These are phyloP conservation scores for Jackrogersella multiformis DNA, from an alignment of 495 filamentous ascomycete genomes.

Conservation along the genomic window DNA sequence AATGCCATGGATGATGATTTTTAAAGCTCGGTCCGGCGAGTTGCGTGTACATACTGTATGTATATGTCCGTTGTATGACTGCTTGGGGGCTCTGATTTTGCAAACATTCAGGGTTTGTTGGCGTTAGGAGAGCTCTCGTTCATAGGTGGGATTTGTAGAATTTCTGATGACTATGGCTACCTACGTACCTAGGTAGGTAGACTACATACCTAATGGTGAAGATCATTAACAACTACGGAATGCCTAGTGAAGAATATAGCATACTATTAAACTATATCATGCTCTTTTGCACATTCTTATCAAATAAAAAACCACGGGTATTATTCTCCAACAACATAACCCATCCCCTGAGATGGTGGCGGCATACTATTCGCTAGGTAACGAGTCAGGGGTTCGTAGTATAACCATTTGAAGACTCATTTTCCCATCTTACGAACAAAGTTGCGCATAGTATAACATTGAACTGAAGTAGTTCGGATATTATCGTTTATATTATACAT, in stretches of 20 bases:
- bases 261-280: background rate
- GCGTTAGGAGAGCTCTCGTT: conserved; percentile 4
- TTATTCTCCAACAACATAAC: background rate
- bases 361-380: conserved; percentile 2
- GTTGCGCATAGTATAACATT: background rate
- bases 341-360: background rate
- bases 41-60: background rate
- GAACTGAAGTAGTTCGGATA: background rate
- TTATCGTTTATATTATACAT: too few relatives aligned
- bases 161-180: conserved; percentile 11
- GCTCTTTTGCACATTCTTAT: background rate
- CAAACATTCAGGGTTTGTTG: background rate
- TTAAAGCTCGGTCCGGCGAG: background rate
- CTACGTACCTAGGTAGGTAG: too few relatives aligned
- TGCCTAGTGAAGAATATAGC: background rate
- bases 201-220: conserved; percentile 13
- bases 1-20: conserved; percentile 65
- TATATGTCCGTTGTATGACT: background rate
- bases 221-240: background rate
- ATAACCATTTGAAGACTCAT: conserved; percentile 5
- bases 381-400: background rate
- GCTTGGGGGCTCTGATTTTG: background rate
- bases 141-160: background rate
- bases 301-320: background rate
- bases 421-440: background rate